Conservation (phyloP, 2,329 filamentous ascomycete genomes). For the Aspergillus latus region DNA sequence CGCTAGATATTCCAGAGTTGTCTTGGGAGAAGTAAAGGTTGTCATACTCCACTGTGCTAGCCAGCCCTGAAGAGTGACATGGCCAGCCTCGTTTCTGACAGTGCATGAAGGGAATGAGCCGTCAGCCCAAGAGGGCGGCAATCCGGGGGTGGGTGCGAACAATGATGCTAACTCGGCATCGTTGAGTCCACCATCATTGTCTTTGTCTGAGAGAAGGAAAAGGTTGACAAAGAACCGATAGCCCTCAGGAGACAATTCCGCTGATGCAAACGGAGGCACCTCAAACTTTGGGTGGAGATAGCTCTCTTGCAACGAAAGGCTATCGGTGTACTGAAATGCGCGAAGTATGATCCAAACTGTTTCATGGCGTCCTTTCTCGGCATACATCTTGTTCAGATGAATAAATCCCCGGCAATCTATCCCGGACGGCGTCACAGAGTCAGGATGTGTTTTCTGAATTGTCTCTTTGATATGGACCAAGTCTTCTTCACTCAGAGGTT, state of each 20-base stretch:
- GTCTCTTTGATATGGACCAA: slow-evolving; percentile 88
- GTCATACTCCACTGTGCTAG: slow-evolving; percentile 99
- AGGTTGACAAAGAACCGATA: slow-evolving; percentile 98
- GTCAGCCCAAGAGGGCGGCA: slow-evolving; percentile 84
- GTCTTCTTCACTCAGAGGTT: slow-evolving; percentile 76
- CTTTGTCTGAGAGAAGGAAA: slow-evolving; percentile 92
- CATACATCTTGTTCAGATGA: slow-evolving; percentile 90
- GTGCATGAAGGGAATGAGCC: slow-evolving; percentile 89
- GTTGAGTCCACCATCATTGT: slow-evolving; percentile 93
- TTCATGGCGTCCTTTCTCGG: slow-evolving; percentile 94
- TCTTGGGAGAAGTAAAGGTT: slow-evolving; percentile 92
- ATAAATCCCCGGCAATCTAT: slow-evolving; percentile 83
- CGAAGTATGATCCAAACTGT: slow-evolving; percentile 97
- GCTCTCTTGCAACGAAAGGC: slow-evolving; percentile 82
- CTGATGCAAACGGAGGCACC: slow-evolving; percentile 86
- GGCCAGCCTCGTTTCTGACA: slow-evolving; percentile 88
- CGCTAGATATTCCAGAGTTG: slow-evolving; percentile 90
- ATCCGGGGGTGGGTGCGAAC: slow-evolving; percentile 88
- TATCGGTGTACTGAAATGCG: slow-evolving; percentile 95
- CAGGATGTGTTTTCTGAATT: slow-evolving; percentile 68
- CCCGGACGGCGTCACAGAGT: slow-evolving; percentile 64
- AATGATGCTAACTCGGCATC: slow-evolving; percentile 79
- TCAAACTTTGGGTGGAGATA: slow-evolving; percentile 94
- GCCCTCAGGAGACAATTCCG: slow-evolving; percentile 87
- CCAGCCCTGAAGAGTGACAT: slow-evolving; percentile 97